Base-by-base conservation (phyloP, 2,329 filamentous ascomycete species). In the Verticillium nonalfalfae region DNA sequence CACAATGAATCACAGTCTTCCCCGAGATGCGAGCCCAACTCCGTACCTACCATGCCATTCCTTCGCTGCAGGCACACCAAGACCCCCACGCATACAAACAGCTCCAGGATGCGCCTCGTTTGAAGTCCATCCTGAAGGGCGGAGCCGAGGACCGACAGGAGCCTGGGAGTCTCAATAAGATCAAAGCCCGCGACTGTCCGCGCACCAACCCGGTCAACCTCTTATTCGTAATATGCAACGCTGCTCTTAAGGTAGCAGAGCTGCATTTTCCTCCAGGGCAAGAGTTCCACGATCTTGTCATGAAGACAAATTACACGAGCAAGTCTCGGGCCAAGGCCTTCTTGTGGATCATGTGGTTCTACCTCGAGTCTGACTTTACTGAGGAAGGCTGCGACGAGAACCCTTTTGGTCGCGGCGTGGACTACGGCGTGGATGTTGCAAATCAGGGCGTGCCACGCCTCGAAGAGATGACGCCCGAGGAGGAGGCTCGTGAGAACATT, bases 271-370 rank as follows among this genome's bases (percentile, higher is more conserved):
- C 90, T 11, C 84, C 87, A 6, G 86, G 88, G 1, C 85, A 89
- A 66, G 95, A 99, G 74, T 98, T 99, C 74, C 96, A 97, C 74
- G 95, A 99, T 70, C 84, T 99, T 15, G 89, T 99, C 68, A 98
- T 98, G 93, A 89, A 91, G 71, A 88, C 89, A 1, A 89, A 90
- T 31, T 84, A 92, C 63, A 91, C 88, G 61, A 98, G 93, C 74
- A 78, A 81, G 67, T 96, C 91, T 64, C 86, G 95, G 65, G 93
- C 95, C 1, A 87, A 80, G 55, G 94, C 94, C 0, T 99, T 99
- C 68, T 78, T 99, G 21, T 99, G 95, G 95, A 80, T 99, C 65
- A 96, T 99, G 87, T 99, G 95, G 95, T 97, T 95, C 81, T 98
- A 99, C 71, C 83, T 99, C 18, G 95, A 99, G 73, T 97, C 93